Evolutionary conservation across 345 rosid genomes (phyloP), one percentile per base, ranked within the genome.

Genomic region (Crucihimalaya himalaica): DNA sequence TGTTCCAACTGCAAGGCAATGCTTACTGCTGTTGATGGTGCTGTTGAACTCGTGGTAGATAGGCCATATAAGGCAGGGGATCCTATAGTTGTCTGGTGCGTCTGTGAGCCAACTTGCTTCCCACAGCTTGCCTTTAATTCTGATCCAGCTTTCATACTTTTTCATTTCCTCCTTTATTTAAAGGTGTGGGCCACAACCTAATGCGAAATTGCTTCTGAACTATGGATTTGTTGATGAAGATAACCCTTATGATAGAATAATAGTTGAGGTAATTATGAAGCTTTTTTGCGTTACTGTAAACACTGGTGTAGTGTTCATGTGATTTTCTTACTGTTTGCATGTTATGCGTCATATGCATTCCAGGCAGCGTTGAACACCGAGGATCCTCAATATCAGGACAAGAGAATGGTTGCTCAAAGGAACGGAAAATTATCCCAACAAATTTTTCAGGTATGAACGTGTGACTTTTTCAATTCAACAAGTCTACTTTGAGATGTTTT

Each of bases 121-220:
- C 25, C 16, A 48, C 37, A 1, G 5, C 31, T 11, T 12, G 64
- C 85, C 20, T 59, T 46, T 45, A 63, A 59, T 68, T 78, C 68
- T 29, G 56, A 73, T 40, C 21, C 21, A 54, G 53, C 13, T 71
- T 74, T 52, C 77, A 61, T 37, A 55, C 52, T 64, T 62, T 45
- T 34, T 20, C 8, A 9, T 52, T 70, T 32, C 8, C 18, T 71
- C 43, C 57, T 75, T 5, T 64, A 25, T 8, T 8, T 39, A 59
- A 53, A 93, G 98, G 98, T 94, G 98, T 86, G 98, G 98, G 50
- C 98, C 98, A 39, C 97, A 94, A 65, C 95, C 98, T 62, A 94
- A 94, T 78, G 82, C 97, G 21, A 94, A 83, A 68, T 65, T 94
- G 90, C 98, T 94, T 81, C 79, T 94, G 72, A 94, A 94, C 80